A percentile compares a stretch with the other conserved stretches of the same genome.
Conservation (phyloP, 331 rosid genomes). For the Malus hybrid region DNA sequence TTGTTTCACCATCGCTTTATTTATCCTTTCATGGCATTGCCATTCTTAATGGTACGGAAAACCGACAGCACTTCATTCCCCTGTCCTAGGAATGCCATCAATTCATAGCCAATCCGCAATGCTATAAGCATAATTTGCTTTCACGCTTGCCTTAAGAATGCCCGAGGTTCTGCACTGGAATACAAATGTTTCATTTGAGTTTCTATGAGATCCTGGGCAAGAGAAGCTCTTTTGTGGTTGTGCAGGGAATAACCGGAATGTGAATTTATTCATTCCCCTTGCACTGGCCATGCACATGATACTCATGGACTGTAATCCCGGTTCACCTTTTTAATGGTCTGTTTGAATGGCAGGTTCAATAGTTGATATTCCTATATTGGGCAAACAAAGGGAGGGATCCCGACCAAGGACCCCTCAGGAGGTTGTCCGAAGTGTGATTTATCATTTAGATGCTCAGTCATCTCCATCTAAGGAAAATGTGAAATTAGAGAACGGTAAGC, state of each 20-base stretch:
- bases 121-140: not conserved
- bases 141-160: not conserved
- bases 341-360: constrained; percentile 41
- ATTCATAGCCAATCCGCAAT: not conserved
- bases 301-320: not conserved
- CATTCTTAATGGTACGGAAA: not conserved
- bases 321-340: not conserved
- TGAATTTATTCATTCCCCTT: not conserved
- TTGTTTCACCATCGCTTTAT: not conserved
- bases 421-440: constrained; percentile 27
- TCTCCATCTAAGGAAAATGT: constrained; percentile 31
- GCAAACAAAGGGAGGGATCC: constrained; percentile 43
- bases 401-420: constrained; percentile 46
- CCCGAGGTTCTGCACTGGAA: not conserved
- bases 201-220: not conserved
- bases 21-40: not conserved
- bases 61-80: not conserved
- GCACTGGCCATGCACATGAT: not conserved
- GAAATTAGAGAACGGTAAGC: constrained; percentile 24
- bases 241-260: not conserved
- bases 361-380: constrained; percentile 33
- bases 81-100: not conserved
- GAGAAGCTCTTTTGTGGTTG: not conserved
- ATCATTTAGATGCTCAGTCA: constrained; percentile 36
- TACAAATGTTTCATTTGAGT: not conserved